These are phyloP conservation scores for Coemansia sp. DNA, from an alignment of 192 early-diverging fungal genomes.

Conservation along the genomic window DNA sequence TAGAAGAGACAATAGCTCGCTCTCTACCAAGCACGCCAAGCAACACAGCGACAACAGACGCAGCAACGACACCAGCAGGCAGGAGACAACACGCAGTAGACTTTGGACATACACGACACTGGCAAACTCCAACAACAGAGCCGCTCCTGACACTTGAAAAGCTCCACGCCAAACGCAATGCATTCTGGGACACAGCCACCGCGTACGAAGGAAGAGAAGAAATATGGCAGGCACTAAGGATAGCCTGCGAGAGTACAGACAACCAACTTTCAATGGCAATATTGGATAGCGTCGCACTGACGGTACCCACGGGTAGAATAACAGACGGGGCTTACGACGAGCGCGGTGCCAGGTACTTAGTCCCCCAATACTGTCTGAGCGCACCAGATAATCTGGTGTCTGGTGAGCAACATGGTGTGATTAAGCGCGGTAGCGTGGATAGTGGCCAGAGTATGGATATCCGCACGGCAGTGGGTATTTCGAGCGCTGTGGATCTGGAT, in stretches of 20 bases:
- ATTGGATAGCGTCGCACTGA: conserved; percentile 66
- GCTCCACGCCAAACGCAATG: conserved; percentile 58
- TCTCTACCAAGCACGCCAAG: background rate
- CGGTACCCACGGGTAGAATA: conserved; percentile 68
- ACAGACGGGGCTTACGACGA: conserved; percentile 81
- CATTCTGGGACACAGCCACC: conserved; percentile 77
- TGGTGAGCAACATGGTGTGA: background rate
- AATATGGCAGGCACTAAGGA: conserved; percentile 75
- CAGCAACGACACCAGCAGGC: background rate
- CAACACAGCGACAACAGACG: background rate
- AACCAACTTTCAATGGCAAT: conserved; percentile 61
- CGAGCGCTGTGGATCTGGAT: background rate
- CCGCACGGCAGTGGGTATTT: conserved; percentile 3
- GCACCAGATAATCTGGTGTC: conserved; percentile 58
- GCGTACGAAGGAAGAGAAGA: conserved; percentile 69
- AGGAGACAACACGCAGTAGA: background rate
- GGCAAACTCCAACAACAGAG: background rate
- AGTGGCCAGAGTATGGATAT: conserved; percentile 17
- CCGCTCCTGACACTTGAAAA: background rate
- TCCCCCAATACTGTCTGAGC: conserved; percentile 68
- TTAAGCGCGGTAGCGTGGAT: conserved; percentile 11
- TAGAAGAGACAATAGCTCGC: background rate
- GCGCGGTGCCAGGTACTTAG: conserved; percentile 66
- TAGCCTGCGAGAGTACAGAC: conserved; percentile 58
- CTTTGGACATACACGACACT: background rate